Evolutionary conservation across 192 early-diverging fungal genomes (phyloP).

Genomic region (Tieghemiomyces parasiticus): DNA sequence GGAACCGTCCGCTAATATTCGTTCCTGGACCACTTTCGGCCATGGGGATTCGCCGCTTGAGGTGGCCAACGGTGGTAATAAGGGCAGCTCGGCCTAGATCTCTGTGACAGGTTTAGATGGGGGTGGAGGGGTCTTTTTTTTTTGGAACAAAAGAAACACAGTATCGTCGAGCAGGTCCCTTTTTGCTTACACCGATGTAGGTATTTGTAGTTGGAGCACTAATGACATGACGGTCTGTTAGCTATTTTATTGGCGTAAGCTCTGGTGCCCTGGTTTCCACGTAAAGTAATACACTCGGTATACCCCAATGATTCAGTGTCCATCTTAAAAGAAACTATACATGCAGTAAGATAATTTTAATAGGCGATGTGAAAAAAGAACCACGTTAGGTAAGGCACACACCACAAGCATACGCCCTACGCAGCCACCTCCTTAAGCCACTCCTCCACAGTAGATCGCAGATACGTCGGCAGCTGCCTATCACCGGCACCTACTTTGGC

Average conservation of each 20-base stretch:
- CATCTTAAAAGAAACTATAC: background rate
- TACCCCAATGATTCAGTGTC: too few relatives aligned
- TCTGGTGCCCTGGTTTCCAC: too few relatives aligned
- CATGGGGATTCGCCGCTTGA: conserved; percentile 14
- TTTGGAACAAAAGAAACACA: background rate
- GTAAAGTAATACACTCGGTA: too few relatives aligned
- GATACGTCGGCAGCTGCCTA: background rate
- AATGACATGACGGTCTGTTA: background rate
- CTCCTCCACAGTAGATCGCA: background rate
- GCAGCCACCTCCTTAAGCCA: background rate
- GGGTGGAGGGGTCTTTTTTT: background rate
- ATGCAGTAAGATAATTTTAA: background rate
- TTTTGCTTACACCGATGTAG: background rate
- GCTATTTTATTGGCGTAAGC: too few relatives aligned
- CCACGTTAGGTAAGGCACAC: background rate
- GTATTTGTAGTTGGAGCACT: background rate
- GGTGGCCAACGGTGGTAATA: background rate
- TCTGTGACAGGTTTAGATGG: too few relatives aligned
- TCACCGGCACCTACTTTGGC: background rate
- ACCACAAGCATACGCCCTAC: background rate
- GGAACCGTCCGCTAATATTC: conserved; percentile 45
- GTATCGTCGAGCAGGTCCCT: background rate
- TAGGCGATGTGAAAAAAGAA: background rate
- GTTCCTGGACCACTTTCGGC: conserved; percentile 73
- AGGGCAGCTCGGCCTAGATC: too few relatives aligned